These are phyloP conservation scores for Climacium dendroides DNA, from an alignment of 225 moss, liverwort and hornwort genomes.

Conservation along the genomic window DNA sequence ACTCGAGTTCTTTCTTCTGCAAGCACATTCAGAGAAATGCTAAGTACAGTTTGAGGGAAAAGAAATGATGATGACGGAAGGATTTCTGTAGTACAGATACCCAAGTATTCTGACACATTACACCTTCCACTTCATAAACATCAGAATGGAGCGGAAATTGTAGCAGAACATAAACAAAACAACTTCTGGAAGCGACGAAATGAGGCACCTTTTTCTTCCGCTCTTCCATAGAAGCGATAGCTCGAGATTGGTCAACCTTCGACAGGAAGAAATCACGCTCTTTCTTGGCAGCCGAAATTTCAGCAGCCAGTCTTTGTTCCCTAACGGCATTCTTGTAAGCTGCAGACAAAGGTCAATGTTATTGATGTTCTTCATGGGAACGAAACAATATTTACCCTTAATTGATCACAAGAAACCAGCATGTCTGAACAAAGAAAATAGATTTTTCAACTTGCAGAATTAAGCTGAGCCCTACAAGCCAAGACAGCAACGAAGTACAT, in stretches of 20 bases:
- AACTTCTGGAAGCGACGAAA: not conserved
- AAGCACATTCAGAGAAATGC: not conserved
- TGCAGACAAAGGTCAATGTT: slow-evolving; percentile 9
- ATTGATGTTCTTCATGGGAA: not conserved
- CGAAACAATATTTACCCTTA: not conserved
- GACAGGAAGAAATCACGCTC: slow-evolving; percentile 95
- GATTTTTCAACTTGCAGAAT: not conserved
- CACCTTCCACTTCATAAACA: not conserved
- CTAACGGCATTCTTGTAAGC: slow-evolving; percentile 91
- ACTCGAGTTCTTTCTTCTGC: slow-evolving; percentile 50
- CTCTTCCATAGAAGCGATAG: slow-evolving; percentile 89
- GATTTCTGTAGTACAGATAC: not conserved
- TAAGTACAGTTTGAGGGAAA: not conserved
- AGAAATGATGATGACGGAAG: not conserved
- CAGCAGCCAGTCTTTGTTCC: slow-evolving; percentile 85
- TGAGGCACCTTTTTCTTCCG: slow-evolving; percentile 72
- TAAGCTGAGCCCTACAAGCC: not conserved
- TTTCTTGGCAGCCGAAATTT: slow-evolving; percentile 92
- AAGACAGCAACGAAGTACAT: not conserved
- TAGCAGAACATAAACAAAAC: not conserved
- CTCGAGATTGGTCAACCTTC: slow-evolving; percentile 89
- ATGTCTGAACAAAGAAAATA: not conserved
- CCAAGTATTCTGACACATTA: not conserved
- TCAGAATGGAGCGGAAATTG: not conserved
- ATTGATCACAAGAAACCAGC: not conserved